Base-by-base conservation (phyloP, 2,329 filamentous ascomycete species). In the Penicillium glabrum region DNA sequence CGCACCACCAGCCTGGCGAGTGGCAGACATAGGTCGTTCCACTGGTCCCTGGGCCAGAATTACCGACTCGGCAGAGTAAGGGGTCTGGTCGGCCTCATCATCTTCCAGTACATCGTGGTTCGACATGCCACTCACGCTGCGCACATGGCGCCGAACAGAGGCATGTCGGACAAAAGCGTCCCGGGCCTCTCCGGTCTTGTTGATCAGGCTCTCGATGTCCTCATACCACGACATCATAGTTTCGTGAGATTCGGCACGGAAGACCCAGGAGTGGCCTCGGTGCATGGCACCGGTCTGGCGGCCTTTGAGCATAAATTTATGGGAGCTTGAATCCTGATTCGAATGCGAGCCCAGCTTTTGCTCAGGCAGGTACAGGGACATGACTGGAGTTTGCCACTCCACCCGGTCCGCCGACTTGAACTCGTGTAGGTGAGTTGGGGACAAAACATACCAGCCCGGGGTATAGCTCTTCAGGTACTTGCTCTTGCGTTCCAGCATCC, bases 381-480 rank as follows among this genome's bases (percentile, higher is more conserved):
- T 97, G 71, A 98, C 86, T 1, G 95, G 95, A 39, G 90, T 88
- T 75, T 95, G 91, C 58, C 85, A 82, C 66, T 83, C 82, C 61
- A 88, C 89, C 73, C 93, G 93, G 77, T 98, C 93, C 64, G 92
- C 91, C n/a, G 92, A 96, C 74, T 96, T 97, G 84, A 98, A 99
- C 77, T 99, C 95, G 78, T 99, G 95, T 23, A 99, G 83, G 76
- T 99, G 95, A 54, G 95, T 98, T 16, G 95, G 91, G 66, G 95
- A 96, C 65, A 99, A 81, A 47, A 98, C 92, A 75, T 97, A 97
- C 91, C 93, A 98, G 70, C 93, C 93, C 26, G 92, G 90, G 8
- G 93, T 95, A 74, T 97, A 97, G 73, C 93, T 97, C 80, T 97
- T 98, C 60, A 99, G 80, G 70, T 98, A 99, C 72, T 98, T 99